phyloP scores from a whole-genome alignment of 2,329 filamentous ascomycete genomes.

The Beauveria bassiana region DNA sequence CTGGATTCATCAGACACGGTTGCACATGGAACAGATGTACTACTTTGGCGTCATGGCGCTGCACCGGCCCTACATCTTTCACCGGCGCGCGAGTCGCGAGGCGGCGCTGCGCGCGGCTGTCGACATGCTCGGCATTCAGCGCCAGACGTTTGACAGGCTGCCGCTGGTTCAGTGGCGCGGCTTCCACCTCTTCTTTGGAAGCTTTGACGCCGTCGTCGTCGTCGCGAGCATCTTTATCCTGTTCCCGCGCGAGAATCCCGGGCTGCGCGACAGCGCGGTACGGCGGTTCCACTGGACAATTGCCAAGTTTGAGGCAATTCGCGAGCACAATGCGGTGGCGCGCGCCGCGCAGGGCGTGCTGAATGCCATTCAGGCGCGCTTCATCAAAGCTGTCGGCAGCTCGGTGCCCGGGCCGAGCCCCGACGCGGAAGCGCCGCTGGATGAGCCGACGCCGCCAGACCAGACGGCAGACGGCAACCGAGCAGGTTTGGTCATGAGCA shows the following conservation, averaged over 20 bases:
- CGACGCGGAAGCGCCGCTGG: background rate
- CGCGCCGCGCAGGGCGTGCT: conserved; percentile 47
- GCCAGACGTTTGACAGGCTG: conserved; percentile 39
- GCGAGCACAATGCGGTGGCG: conserved; percentile 44
- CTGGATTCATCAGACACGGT: conserved; percentile 43
- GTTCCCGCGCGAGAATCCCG: conserved; percentile 47
- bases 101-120: conserved; percentile 50
- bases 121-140: conserved; percentile 47
- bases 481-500: background rate
- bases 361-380: conserved; percentile 44
- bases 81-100: conserved; percentile 42
- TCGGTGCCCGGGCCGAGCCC: background rate
- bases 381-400: conserved; percentile 41
- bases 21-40: conserved; percentile 39
- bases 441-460: background rate
- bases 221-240: conserved; percentile 54
- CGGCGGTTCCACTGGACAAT: conserved; percentile 54
- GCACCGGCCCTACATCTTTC: conserved; percentile 56
- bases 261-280: conserved; percentile 37
- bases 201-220: conserved; percentile 56
- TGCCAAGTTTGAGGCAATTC: conserved; percentile 50
- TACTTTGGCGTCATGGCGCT: conserved; percentile 51
- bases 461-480: background rate
- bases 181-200: conserved; percentile 53
- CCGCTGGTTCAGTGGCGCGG: conserved; percentile 41